Evolutionary conservation across 306 rosid genomes (phyloP), one percentile per base, ranked within the genome.

Genomic region (Carpinus fangiana): DNA sequence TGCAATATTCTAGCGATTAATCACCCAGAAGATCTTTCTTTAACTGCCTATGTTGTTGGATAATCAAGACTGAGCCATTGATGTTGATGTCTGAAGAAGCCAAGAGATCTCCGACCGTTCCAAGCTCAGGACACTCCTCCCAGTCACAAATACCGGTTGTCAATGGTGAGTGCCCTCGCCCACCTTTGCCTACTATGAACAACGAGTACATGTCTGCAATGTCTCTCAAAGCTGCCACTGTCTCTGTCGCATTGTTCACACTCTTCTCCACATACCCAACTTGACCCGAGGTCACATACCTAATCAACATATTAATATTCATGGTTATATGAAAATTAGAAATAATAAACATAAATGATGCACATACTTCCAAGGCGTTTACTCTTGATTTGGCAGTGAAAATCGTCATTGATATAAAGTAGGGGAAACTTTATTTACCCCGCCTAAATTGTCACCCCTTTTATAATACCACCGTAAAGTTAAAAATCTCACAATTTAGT

Each of bases 41-140:
- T 62, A 72, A 87, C 73, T 88, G 89, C 73, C 93, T 84, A 76
- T 95, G 95, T 13, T 95, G 98, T 85, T 95, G 98, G 76, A 95
- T 71, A 0, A 95, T 85, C 85, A 95, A 87, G 82, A 95, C 87
- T 0, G 98, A 92, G 43, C 93, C 92, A 79, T 84, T 90, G 76
- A 89, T 82, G 4, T 89, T 93, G 51, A 88, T 81, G 21, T 95
- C 98, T 0, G 98, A 91, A 78, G 98, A 91, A 76, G 98, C 98
- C 82, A 95, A 81, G 9, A 95, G 90, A 83, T 95, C 98, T 8
- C 98, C 98, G n/a, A 95, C 96, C 0, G 96, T 87, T 73, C 98
- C 98, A 21, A 95, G 91, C 81, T 95, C 98, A 10, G 98, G 97
- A 65, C 96, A 95, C 72, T 95, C 98, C 23, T 95, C 98, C 98